Percentiles rank a stretch among this genome's conserved stretches.
These are phyloP conservation scores for Calonectria fujianensis DNA, from an alignment of 2,329 filamentous ascomycete genomes.

Conservation along the genomic window DNA sequence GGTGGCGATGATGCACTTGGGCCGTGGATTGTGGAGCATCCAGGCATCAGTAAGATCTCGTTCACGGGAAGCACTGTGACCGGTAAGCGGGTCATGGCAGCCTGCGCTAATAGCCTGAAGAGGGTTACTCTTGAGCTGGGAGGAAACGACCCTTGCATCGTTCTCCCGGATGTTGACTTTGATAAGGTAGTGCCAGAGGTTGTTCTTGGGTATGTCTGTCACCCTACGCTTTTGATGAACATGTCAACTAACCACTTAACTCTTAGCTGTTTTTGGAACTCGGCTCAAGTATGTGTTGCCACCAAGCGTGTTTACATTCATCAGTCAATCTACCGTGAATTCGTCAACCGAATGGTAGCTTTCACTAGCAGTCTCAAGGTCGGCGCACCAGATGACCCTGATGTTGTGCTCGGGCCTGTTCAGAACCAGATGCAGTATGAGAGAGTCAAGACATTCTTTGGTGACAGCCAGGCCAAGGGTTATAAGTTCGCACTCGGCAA, in stretches of 20 bases:
- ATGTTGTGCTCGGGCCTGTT: conserved; percentile 66
- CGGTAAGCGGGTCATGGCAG: conserved; percentile 75
- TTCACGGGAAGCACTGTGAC: conserved; percentile 78
- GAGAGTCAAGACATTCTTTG: not conserved
- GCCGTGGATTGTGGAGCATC: conserved; percentile 73
- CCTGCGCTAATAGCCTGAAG: conserved; percentile 72
- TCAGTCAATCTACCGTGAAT: not conserved
- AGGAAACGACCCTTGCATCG: not conserved
- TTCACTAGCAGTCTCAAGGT: not conserved
- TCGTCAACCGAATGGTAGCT: not conserved
- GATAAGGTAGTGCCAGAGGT: not conserved
- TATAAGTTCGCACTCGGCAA: not conserved
- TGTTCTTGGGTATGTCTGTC: not conserved
- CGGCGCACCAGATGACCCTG: not conserved
- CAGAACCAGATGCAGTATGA: conserved; percentile 77
- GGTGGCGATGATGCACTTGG: conserved; percentile 77
- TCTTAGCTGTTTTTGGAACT: not conserved
- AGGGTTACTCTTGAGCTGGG: conserved; percentile 53
- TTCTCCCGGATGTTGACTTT: not conserved
- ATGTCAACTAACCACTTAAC: not conserved
- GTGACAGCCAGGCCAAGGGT: not conserved
- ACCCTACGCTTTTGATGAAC: not conserved
- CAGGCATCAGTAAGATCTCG: conserved; percentile 75
- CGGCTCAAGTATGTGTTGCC: not conserved
- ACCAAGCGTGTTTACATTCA: not conserved